phyloP scores from a whole-genome alignment of 2,329 filamentous ascomycete species.

The Colletotrichum noveboracense region DNA sequence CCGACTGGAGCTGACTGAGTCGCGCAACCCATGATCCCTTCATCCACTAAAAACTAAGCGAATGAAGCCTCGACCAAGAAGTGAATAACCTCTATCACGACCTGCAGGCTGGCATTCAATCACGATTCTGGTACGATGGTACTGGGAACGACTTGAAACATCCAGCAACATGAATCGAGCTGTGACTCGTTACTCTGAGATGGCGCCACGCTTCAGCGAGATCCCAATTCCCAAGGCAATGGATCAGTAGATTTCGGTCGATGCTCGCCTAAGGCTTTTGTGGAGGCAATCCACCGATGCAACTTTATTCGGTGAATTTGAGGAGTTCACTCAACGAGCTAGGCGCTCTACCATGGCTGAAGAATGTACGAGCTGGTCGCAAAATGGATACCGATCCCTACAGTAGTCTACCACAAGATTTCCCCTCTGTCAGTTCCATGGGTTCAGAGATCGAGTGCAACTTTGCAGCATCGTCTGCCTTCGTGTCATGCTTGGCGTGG shows the following conservation, averaged over 20 bases:
- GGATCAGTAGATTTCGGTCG: background rate
- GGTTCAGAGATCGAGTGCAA: background rate
- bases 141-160: background rate
- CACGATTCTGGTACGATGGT: background rate
- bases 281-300: background rate
- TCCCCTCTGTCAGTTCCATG: background rate
- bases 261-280: background rate
- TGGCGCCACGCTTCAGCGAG: background rate
- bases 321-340: background rate
- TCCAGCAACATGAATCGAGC: background rate
- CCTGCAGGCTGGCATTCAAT: background rate
- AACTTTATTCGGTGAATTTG: background rate
- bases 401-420: background rate
- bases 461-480: fast-evolving
- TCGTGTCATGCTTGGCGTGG: background rate
- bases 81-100: background rate
- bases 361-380: background rate
- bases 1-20: background rate
- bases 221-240: background rate
- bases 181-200: background rate
- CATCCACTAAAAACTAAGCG: background rate
- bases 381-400: background rate
- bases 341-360: background rate
- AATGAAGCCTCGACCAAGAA: background rate
- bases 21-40: background rate